Evolutionary conservation across 192 early-diverging fungal species (phyloP), one percentile per base, ranked within the genome.

Genomic region (Pilobolus umbonatus): DNA sequence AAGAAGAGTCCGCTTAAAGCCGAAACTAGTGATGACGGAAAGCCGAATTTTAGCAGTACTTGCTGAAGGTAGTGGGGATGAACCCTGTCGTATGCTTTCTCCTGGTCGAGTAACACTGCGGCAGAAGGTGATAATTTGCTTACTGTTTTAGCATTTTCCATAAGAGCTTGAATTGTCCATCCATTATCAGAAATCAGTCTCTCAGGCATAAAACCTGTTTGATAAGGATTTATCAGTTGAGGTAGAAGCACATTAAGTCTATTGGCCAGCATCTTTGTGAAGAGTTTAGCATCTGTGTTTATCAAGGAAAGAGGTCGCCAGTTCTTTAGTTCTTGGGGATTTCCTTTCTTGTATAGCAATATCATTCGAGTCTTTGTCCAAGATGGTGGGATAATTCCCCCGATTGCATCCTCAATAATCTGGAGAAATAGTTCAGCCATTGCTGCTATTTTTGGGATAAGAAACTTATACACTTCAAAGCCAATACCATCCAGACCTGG

Each of bases 31-130:
- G 40, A 45, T 22, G 19, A 3, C 14, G 64, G 62, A 39, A 62
- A 68, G 0, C 55, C 39, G 31, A 57, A 68, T 5, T 2, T 4
- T 11, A 29, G 7, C 0, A 68, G 60, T 15, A 68, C 60, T 7
- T 32, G 8, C 0, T 21, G 21, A 0, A 68, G 29, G 25, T 68
- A 68, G 1, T 15, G 30, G 17, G 48, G 57, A 21, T 69, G 48
- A 1, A 69, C 51, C 0, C 61, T 46, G 29, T 69, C 67, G 21
- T 62, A 63, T 1, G 60, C 67, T 22, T 63, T 69, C 21, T 62
- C 55, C 31, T 59, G 62, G 15, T 70, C 62, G 15, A 68, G 36
- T 5, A 43, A 28, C 0, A 43, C 29, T 47, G 46, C 60, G 15
- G 56, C 38, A 3, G 32, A 45, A n/a, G 17, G 1, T 0, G 15